Evolutionary conservation across 2,329 filamentous ascomycete genomes (phyloP).

Genomic region (Penicillium sp.): DNA sequence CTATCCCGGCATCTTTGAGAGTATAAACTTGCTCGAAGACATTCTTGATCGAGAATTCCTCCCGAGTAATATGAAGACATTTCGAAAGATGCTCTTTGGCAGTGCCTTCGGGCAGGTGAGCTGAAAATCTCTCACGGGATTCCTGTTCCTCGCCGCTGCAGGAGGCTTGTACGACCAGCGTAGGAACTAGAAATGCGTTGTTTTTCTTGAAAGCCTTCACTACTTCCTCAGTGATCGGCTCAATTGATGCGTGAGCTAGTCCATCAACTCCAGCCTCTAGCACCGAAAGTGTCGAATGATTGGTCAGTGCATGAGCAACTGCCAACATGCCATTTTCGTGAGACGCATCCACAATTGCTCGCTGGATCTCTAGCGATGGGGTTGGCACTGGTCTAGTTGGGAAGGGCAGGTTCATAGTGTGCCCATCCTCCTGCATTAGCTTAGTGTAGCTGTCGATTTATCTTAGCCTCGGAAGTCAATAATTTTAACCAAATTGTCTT

Average conservation of each 20-base stretch:
- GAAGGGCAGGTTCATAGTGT: conserved; percentile 11
- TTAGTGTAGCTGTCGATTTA: conserved; percentile 8
- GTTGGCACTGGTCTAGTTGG: conserved; percentile 11
- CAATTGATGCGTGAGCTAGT: conserved; percentile 11
- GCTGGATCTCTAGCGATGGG: conserved; percentile 15
- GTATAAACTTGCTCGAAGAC: conserved; percentile 10
- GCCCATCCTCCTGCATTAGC: conserved; percentile 16
- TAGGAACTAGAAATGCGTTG: conserved; percentile 14
- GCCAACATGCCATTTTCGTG: conserved; percentile 11
- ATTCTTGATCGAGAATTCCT: conserved; percentile 10
- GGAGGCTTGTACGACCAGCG: conserved; percentile 5
- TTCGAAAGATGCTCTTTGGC: conserved; percentile 11
- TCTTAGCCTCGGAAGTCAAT: too few relatives aligned
- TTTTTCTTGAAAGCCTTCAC: conserved; percentile 15
- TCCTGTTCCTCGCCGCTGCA: conserved; percentile 15
- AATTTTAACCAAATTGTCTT: neutral
- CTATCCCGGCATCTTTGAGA: conserved; percentile 15
- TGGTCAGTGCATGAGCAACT: conserved; percentile 12
- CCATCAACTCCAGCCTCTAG: conserved; percentile 12
- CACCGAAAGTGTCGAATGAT: conserved; percentile 13
- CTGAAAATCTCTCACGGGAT: conserved; percentile 9
- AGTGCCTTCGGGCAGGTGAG: neutral
- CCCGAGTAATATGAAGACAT: conserved; percentile 10
- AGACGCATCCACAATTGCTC: conserved; percentile 9
- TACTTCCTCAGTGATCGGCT: conserved; percentile 12